phyloP scores from a whole-genome alignment of 1,284 basidiomycete genomes.

The Trichosporon ovoides region DNA sequence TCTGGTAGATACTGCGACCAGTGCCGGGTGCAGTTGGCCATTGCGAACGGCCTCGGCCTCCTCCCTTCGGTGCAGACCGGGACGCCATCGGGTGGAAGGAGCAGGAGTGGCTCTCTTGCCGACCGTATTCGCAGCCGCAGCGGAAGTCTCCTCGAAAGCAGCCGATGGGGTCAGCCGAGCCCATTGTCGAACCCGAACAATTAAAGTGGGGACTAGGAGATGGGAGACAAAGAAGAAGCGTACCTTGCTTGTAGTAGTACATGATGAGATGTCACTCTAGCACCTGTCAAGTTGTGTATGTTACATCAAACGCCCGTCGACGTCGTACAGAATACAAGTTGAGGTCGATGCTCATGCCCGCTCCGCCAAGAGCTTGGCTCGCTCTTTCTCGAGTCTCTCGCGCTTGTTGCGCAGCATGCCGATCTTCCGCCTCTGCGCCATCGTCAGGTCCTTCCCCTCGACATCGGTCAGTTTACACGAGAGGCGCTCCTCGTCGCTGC shows the following conservation, averaged over 20 bases:
- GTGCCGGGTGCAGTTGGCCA: slow-evolving; percentile 36
- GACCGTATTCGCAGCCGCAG: background rate
- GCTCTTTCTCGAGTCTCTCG: slow-evolving; percentile 42
- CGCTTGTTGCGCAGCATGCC: slow-evolving; percentile 39
- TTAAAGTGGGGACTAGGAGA: background rate
- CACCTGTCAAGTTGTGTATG: no score
- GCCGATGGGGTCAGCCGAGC: background rate
- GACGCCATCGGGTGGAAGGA: background rate
- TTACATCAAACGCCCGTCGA: no score
- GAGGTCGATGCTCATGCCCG: background rate
- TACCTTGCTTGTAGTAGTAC: no score
- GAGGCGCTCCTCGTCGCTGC: slow-evolving; percentile 1
- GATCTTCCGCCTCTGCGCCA: slow-evolving; percentile 38
- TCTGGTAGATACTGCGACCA: slow-evolving; percentile 39
- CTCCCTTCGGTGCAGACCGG: slow-evolving; percentile 9
- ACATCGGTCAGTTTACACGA: slow-evolving; percentile 24
- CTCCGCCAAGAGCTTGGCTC: slow-evolving; percentile 23
- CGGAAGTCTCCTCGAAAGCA: background rate
- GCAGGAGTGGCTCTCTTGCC: background rate
- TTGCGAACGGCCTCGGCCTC: slow-evolving; percentile 30
- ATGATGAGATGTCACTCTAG: no score
- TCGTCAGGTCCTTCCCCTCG: slow-evolving; percentile 34
- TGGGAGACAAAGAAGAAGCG: background rate
- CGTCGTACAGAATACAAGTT: background rate
- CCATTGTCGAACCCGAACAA: background rate